phyloP scores from a whole-genome alignment of 768 basidiomycete species.

The Suillus fuscotomentosus region DNA sequence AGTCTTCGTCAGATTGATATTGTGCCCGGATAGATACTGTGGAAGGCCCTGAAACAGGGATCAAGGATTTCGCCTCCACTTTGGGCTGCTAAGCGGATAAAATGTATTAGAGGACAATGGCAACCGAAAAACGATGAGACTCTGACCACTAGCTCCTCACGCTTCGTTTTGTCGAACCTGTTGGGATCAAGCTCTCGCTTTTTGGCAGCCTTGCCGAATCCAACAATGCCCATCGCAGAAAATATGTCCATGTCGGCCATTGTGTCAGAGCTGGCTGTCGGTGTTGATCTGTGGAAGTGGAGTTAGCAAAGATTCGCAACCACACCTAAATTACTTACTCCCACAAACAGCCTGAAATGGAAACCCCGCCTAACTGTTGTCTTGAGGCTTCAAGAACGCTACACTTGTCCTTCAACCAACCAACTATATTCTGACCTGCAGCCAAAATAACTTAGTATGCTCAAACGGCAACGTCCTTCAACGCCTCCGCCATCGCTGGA shows the following conservation, averaged over 20 bases:
- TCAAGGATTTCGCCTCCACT: not conserved
- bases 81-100: not conserved
- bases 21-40: constrained; percentile 12
- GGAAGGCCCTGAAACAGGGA: constrained; percentile 17
- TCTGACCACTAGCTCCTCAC: constrained; percentile 37
- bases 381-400: constrained; percentile 1
- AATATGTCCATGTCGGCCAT: constrained; percentile 69
- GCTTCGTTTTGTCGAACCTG: constrained; percentile 77
- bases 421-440: not conserved
- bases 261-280: constrained; percentile 10
- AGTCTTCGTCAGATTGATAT: constrained; percentile 23
- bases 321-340: constrained; percentile 1
- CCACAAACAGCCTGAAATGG: constrained; percentile 9
- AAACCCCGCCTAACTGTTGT: not conserved
- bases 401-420: not conserved
- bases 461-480: constrained; percentile 51
- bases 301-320: not conserved
- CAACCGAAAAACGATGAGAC: constrained; percentile 12
- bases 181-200: constrained; percentile 69
- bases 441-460: constrained; percentile 34
- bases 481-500: constrained; percentile 41
- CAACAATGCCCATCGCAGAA: constrained; percentile 80
- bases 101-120: constrained; percentile 17
- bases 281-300: not conserved
- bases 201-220: constrained; percentile 75